Percentiles rank a stretch among this genome's conserved stretches.
Evolutionary conservation across 2,329 filamentous ascomycete species (phyloP).

Genomic region (Neonectria neomacrospora): DNA sequence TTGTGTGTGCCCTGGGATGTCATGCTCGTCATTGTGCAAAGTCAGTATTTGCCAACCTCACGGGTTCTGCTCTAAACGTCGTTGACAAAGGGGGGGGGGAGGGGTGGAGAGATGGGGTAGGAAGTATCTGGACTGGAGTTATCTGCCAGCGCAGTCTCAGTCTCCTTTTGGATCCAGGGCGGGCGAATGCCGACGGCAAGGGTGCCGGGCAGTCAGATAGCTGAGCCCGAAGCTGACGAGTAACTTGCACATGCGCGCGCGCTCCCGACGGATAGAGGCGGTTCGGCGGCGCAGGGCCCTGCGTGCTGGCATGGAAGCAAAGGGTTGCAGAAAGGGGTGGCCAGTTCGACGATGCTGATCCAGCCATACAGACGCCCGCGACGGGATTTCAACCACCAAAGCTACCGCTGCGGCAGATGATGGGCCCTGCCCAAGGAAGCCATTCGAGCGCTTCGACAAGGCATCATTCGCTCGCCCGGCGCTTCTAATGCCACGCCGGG

Average conservation of each 20-base stretch:
- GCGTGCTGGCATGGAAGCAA: neutral
- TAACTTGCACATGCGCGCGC: constrained; percentile 10
- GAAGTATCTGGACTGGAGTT: neutral
- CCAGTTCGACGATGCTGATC: constrained; percentile 32
- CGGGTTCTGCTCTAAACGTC: neutral
- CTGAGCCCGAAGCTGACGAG: constrained; percentile 13
- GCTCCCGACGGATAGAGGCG: constrained; percentile 8
- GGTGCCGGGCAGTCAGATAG: constrained; percentile 2
- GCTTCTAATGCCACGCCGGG: constrained; percentile 13
- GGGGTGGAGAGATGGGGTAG: neutral
- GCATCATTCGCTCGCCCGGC: constrained; percentile 4
- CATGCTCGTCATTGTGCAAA: neutral
- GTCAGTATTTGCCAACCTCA: neutral
- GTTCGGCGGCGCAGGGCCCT: constrained; percentile 15
- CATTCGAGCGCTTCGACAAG: constrained; percentile 22
- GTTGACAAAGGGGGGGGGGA: neutral
- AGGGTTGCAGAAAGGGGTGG: constrained; percentile 24
- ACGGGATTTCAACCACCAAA: constrained; percentile 7
- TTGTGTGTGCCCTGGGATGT: neutral
- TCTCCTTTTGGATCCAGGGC: constrained; percentile 27
- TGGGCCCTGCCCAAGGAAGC: neutral
- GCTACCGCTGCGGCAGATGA: constrained; percentile 15
- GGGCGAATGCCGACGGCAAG: constrained; percentile 4
- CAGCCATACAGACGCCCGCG: constrained; percentile 9
- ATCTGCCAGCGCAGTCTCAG: constrained; percentile 8